phyloP scores from a whole-genome alignment of 2,329 filamentous ascomycete species.

The Beauveria sp. region DNA sequence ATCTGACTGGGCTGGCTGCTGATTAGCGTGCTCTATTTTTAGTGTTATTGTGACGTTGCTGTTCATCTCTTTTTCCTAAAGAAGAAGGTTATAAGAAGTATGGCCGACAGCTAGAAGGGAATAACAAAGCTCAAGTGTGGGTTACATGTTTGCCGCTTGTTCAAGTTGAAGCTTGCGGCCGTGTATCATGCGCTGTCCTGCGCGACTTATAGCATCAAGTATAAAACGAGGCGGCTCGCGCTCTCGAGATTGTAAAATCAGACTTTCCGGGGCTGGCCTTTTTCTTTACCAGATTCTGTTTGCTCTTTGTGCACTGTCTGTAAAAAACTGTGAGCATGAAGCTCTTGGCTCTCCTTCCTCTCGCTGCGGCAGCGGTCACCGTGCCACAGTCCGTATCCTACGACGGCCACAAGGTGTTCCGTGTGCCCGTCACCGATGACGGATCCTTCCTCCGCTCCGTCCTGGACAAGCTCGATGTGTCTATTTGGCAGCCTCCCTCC shows the following conservation, averaged over 20 bases:
- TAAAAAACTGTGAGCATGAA: not conserved
- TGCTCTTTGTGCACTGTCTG: not conserved
- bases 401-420: conserved; percentile 37
- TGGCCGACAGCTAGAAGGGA: not conserved
- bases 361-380: conserved; percentile 10
- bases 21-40: conserved; percentile 3
- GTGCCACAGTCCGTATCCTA: conserved; percentile 25
- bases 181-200: not conserved
- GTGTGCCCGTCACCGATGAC: conserved; percentile 29
- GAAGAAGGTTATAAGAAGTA: not conserved
- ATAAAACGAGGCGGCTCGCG: not conserved
- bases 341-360: not conserved
- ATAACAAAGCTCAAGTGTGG: not conserved
- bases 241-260: not conserved
- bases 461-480: conserved; percentile 26
- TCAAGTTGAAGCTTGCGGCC: not conserved
- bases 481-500: conserved; percentile 30
- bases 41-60: not conserved
- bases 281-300: not conserved
- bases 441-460: conserved; percentile 23
- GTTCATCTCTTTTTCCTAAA: not conserved
- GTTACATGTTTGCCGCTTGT: not conserved
- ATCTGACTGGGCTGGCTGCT: not conserved
- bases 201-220: not conserved
- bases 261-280: not conserved